A percentile compares a stretch with the other conserved stretches of the same genome.
These are phyloP conservation scores for Dissophora globulifera DNA, from an alignment of 192 early-diverging fungal species.

Conservation along the genomic window DNA sequence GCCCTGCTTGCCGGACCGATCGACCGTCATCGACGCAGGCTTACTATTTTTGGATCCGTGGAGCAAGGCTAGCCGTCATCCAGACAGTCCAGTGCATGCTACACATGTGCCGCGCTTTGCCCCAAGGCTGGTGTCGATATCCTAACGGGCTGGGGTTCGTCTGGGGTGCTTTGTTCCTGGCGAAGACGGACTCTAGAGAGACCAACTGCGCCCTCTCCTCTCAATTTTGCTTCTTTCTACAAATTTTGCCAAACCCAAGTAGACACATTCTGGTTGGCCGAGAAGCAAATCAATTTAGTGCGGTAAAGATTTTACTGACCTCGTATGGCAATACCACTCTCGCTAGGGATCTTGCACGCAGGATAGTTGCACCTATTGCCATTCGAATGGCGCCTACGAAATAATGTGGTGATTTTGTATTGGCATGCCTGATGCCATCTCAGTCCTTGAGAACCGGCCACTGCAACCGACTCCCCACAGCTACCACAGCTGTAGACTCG, in stretches of 20 bases:
- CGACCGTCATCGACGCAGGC: too few species aligned
- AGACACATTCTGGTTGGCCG: constrained; percentile 57
- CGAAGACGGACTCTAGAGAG: too few species aligned
- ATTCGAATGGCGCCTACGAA: constrained; percentile 88
- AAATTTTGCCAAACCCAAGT: background rate
- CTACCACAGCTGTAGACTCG: background rate
- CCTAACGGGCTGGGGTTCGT: background rate
- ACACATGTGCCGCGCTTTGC: too few species aligned
- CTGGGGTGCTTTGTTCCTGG: background rate
- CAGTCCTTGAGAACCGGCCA: background rate
- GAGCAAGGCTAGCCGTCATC: too few species aligned
- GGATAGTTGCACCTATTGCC: constrained; percentile 78
- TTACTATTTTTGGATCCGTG: too few species aligned
- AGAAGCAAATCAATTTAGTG: constrained; percentile 85
- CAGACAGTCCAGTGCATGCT: too few species aligned
- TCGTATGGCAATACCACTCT: constrained; percentile 83
- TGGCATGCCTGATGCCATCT: constrained; percentile 55
- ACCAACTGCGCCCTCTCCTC: too few species aligned
- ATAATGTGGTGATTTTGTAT: constrained; percentile 87
- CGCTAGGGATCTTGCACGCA: too few species aligned
- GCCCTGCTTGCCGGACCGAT: too few species aligned
- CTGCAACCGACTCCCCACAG: constrained; percentile 4
- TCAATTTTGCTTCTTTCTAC: background rate
- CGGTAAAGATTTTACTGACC: constrained; percentile 64
- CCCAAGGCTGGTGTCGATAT: too few species aligned